Evolutionary conservation across 495 filamentous ascomycete species (phyloP), one percentile per base, ranked within the genome.

Genomic region (Penicillium arizonense): DNA sequence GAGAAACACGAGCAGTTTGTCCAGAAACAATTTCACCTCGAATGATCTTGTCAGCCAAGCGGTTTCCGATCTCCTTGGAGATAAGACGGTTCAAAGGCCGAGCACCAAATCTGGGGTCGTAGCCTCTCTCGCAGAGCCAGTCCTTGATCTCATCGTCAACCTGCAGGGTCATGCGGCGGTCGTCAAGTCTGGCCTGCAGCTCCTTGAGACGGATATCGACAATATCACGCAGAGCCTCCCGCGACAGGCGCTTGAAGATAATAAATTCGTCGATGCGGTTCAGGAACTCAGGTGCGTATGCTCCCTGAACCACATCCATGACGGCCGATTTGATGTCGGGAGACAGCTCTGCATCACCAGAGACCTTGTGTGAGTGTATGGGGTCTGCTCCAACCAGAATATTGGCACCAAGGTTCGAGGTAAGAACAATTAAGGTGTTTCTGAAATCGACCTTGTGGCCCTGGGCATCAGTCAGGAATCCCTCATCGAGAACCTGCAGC

Each of bases 181-280:
- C 91, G 59, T 91, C 85, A 3, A 97, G 81, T n/a, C 90, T 81
- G 40, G 75, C 65, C 63, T 96, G 90, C 0, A 97, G 75, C 69
- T 98, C 94, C 46, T 79, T 82, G 33, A 97, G 74, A 44, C 94
- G 82, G 50, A 97, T 96, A 59, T 97, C 89, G 43, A 97, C 90
- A 47, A 97, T 97, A 59, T 95, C 94, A 6, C 91, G 76, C 23
- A 97, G 82, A 39, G 94, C 91, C 21, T 81, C 77, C 16, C 78
- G 73, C 0, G 88, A 90, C 3, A 97, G 82, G 8, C 91, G 82
- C 63, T 87, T 88, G 80, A 97, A 97, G 63, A 97, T 77, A 68
- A 97, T 96, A 74, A 97, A 96, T 47, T 95, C 91, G 69, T 97
- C 94, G 47, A 97, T 89, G 6, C 94, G 83, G 70, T 98, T 97